Percentiles rank a stretch among this genome's conserved stretches.
These are phyloP conservation scores for Fusarium keratoplasticum DNA, from an alignment of 2,329 filamentous ascomycete species.

Conservation along the genomic window DNA sequence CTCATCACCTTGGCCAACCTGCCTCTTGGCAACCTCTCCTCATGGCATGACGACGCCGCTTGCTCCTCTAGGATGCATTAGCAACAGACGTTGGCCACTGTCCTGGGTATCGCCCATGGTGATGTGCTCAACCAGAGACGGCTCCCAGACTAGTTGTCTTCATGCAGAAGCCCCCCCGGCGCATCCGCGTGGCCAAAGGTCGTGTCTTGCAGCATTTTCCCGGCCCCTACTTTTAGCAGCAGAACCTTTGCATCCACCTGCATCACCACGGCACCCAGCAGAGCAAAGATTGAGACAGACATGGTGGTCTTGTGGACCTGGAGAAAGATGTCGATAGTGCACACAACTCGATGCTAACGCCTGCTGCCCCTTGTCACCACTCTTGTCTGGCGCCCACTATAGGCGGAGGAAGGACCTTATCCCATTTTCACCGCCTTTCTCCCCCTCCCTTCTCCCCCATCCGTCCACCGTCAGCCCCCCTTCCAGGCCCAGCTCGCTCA, in stretches of 20 bases:
- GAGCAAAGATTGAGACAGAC: constrained; percentile 26
- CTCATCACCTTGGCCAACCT: constrained; percentile 25
- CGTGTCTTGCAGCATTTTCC: constrained; percentile 41
- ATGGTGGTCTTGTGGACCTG: constrained; percentile 16
- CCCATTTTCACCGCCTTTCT: constrained; percentile 46
- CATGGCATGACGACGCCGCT: constrained; percentile 37
- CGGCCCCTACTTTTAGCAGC: constrained; percentile 15
- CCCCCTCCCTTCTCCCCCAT: constrained; percentile 27
- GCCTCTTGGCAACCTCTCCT: constrained; percentile 32
- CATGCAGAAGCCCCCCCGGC: constrained; percentile 37
- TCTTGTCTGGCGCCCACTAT: constrained; percentile 5
- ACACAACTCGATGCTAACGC: constrained; percentile 28
- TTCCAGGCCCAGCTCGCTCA: constrained; percentile 32
- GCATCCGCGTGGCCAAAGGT: constrained; percentile 40
- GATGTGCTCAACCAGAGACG: constrained; percentile 22
- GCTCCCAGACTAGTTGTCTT: constrained; percentile 41
- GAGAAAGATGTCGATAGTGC: constrained; percentile 22
- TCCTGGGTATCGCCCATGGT: constrained; percentile 24
- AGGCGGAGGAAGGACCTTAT: constrained; percentile 14
- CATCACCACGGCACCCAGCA: constrained; percentile 30
- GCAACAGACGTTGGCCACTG: constrained; percentile 35
- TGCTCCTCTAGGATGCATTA: constrained; percentile 30
- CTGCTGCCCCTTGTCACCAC: constrained; percentile 11
- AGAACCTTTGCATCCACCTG: constrained; percentile 28
- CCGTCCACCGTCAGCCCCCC: constrained; percentile 26